These are phyloP conservation scores for Gossypium trilobum DNA, from an alignment of 441 rosid genomes.

Conservation along the genomic window DNA sequence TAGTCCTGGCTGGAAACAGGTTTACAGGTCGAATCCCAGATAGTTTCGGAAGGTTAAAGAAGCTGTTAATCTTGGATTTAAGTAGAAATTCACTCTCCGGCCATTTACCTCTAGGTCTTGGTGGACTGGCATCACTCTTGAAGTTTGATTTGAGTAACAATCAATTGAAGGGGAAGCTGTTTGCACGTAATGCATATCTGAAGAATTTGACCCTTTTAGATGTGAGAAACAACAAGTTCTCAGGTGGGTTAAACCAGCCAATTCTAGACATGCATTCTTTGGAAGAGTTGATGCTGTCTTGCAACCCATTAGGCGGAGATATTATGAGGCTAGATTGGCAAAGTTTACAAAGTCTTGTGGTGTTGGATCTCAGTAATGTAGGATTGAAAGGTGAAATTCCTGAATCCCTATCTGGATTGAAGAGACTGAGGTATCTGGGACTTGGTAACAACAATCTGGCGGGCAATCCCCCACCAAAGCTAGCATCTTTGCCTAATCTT, in stretches of 20 bases:
- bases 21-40: conserved; percentile 55
- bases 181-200: conserved; percentile 35
- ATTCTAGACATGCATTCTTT: conserved; percentile 47
- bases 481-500: conserved; percentile 55
- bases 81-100: conserved; percentile 69
- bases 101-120: conserved; percentile 42
- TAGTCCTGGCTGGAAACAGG: conserved; percentile 60
- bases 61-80: conserved; percentile 65
- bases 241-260: conserved; percentile 49
- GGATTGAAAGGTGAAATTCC: conserved; percentile 62
- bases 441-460: conserved; percentile 62
- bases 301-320: conserved; percentile 52
- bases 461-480: conserved; percentile 42
- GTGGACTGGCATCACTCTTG: conserved; percentile 48
- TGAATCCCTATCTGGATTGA: conserved; percentile 39
- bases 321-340: conserved; percentile 44
- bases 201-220: conserved; percentile 72
- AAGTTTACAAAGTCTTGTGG: conserved; percentile 41
- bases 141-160: conserved; percentile 84
- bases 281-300: conserved; percentile 56
- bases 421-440: conserved; percentile 66
- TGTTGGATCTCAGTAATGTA: conserved; percentile 54
- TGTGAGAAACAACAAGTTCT: conserved; percentile 56
- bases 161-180: conserved; percentile 45
- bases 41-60: conserved; percentile 34